Evolutionary conservation across 2,329 filamentous ascomycete species (phyloP).

Genomic region (Ascochyta viciae-villosae): DNA sequence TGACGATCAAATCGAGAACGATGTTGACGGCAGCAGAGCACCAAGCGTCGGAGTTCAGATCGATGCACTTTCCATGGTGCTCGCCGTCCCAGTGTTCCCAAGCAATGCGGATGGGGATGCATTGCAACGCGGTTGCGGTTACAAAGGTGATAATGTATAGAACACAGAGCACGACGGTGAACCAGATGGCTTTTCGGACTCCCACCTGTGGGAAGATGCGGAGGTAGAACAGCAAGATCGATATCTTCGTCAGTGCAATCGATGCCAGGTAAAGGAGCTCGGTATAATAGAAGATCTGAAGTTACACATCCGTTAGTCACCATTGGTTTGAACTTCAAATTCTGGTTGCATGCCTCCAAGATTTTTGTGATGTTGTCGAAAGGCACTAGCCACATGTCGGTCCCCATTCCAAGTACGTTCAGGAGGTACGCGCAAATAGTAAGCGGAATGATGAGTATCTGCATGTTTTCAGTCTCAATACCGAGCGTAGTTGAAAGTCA

Average conservation of each 20-base stretch:
- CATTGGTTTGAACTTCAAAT: too few species aligned
- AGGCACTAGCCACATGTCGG: constrained; percentile 59
- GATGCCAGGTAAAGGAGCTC: too few species aligned
- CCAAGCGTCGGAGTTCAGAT: constrained; percentile 39
- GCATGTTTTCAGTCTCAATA: not conserved
- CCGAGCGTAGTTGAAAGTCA: not conserved
- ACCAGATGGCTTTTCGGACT: constrained; percentile 25
- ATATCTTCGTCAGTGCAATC: constrained; percentile 16
- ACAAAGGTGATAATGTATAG: constrained; percentile 32
- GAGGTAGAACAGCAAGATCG: constrained; percentile 41
- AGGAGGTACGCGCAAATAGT: constrained; percentile 10
- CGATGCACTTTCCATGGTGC: constrained; percentile 33
- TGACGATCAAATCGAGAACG: constrained; percentile 37
- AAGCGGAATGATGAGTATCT: constrained; percentile 5
- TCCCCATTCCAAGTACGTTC: constrained; percentile 54
- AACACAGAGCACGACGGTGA: constrained; percentile 24
- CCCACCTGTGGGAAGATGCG: constrained; percentile 36
- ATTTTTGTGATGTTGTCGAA: constrained; percentile 55
- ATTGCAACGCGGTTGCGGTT: constrained; percentile 26
- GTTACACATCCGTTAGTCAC: too few species aligned
- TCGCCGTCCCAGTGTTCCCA: constrained; percentile 39
- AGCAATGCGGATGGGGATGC: constrained; percentile 28
- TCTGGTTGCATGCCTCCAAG: constrained; percentile 36
- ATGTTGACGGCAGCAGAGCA: constrained; percentile 41
- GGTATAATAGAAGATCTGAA: too few species aligned